Percentiles rank a stretch among this genome's conserved stretches.
Evolutionary conservation across 2,329 filamentous ascomycete species (phyloP).

Genomic region (Teratosphaeriaceae sp.): DNA sequence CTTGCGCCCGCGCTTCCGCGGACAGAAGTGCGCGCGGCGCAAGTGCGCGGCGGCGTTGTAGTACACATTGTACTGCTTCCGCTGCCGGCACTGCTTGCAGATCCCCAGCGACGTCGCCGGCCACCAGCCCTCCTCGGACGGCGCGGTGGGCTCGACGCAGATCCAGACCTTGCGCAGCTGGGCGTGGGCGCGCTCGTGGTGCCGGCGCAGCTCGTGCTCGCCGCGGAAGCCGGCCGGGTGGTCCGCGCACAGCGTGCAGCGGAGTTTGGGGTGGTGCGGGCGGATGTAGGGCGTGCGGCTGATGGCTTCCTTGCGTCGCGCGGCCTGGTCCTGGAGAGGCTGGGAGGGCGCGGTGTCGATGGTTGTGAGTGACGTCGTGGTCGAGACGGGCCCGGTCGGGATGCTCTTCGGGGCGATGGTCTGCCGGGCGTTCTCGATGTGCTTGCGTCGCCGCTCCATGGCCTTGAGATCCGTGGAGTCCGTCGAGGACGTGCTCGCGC

Average conservation of each 20-base stretch:
- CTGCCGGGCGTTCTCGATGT: slow-evolving; percentile 24
- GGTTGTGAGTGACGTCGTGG: background rate
- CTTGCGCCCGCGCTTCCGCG: slow-evolving; percentile 51
- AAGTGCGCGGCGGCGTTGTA: slow-evolving; percentile 94
- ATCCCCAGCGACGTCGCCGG: slow-evolving; percentile 60
- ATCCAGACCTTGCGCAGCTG: slow-evolving; percentile 54
- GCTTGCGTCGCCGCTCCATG: slow-evolving; percentile 23
- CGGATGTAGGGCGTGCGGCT: slow-evolving; percentile 53
- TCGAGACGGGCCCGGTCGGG: slow-evolving; percentile 10
- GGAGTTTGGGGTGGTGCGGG: slow-evolving; percentile 64
- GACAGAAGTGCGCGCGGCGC: slow-evolving; percentile 80
- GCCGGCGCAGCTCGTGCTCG: slow-evolving; percentile 62
- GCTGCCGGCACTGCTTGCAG: slow-evolving; percentile 73
- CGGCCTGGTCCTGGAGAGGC: slow-evolving; percentile 29
- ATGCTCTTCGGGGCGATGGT: slow-evolving; percentile 20
- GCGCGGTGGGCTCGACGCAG: slow-evolving; percentile 49
- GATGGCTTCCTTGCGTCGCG: slow-evolving; percentile 23
- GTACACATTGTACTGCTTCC: slow-evolving; percentile 81
- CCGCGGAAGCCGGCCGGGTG: slow-evolving; percentile 76
- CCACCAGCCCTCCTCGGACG: slow-evolving; percentile 19
- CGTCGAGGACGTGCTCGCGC: slow-evolving; percentile 10
- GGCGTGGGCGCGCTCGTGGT: slow-evolving; percentile 59
- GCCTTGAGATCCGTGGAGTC: slow-evolving; percentile 15
- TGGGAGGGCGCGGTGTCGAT: background rate
- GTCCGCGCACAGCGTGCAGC: slow-evolving; percentile 63